A percentile compares a stretch with the other conserved stretches of the same genome.
These are phyloP conservation scores for Pythium vanterpoolii DNA, from an alignment of 352 stramenopile species.

Conservation along the genomic window DNA sequence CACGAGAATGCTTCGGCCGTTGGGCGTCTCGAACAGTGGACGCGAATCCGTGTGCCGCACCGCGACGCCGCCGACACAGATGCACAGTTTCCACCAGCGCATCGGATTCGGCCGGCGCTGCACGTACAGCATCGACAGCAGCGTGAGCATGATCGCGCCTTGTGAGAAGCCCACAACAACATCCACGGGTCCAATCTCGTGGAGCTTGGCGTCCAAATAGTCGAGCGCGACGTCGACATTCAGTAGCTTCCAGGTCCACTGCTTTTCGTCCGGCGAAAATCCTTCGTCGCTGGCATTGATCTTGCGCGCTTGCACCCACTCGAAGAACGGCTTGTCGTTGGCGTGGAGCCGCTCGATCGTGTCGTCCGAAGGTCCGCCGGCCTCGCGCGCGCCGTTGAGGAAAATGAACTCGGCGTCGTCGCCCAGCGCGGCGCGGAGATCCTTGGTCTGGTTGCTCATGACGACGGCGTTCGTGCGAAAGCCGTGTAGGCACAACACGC, in stretches of 20 bases:
- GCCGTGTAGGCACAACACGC: slow-evolving; percentile 62
- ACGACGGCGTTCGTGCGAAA: slow-evolving; percentile 52
- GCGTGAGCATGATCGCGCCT: slow-evolving; percentile 43
- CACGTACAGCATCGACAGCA: slow-evolving; percentile 41
- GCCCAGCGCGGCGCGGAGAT: slow-evolving; percentile 37
- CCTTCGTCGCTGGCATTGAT: slow-evolving; percentile 14
- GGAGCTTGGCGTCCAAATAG: slow-evolving; percentile 46
- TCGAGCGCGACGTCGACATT: slow-evolving; percentile 41
- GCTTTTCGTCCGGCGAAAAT: slow-evolving; percentile 23
- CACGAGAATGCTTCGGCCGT: slow-evolving; percentile 29
- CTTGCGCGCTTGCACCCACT: slow-evolving; percentile 37
- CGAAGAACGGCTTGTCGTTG: slow-evolving; percentile 45
- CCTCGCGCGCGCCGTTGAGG: slow-evolving; percentile 46
- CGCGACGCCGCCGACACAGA: slow-evolving; percentile 37
- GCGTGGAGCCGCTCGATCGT: slow-evolving; percentile 45
- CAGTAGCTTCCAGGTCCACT: slow-evolving; percentile 47
- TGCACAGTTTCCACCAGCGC: slow-evolving; percentile 45
- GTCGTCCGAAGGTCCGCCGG: slow-evolving; percentile 37
- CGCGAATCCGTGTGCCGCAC: slow-evolving; percentile 28
- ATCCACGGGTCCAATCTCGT: slow-evolving; percentile 47
- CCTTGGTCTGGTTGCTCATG: slow-evolving; percentile 50
- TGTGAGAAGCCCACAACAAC: slow-evolving; percentile 72
- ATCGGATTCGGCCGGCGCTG: slow-evolving; percentile 24
- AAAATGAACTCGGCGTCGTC: slow-evolving; percentile 54
- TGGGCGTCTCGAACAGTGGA: slow-evolving; percentile 35